phyloP scores from a whole-genome alignment of 257 asterid genomes.

The Lycium barbarum region DNA sequence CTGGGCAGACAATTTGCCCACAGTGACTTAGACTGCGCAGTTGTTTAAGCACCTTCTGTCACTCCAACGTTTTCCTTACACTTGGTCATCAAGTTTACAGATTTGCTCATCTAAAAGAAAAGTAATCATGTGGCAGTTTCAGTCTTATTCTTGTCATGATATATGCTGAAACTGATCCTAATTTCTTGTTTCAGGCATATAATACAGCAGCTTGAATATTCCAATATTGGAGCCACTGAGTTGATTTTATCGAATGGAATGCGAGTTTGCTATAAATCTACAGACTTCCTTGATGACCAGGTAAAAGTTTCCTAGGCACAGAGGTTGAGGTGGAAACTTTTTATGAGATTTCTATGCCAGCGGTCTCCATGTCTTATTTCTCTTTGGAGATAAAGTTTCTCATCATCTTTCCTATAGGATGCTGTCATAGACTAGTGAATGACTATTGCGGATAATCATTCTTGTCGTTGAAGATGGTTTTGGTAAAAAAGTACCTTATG shows the following conservation, averaged over 20 bases:
- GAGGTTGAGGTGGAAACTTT: slow-evolving; percentile 23
- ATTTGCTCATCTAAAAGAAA: slow-evolving; percentile 1
- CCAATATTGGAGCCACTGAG: slow-evolving; percentile 75
- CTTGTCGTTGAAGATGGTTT: slow-evolving; percentile 15
- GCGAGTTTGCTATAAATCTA: slow-evolving; percentile 94
- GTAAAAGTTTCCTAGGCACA: slow-evolving; percentile 44
- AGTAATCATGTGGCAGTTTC: background rate
- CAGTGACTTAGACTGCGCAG: slow-evolving; percentile 2
- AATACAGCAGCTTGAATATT: slow-evolving; percentile 69
- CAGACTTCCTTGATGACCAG: slow-evolving; percentile 95
- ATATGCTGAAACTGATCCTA: slow-evolving; percentile 26
- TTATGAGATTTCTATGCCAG: slow-evolving; percentile 1
- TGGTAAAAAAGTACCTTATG: background rate
- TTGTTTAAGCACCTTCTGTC: background rate
- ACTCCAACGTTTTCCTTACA: slow-evolving; percentile 20
- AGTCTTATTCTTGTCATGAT: background rate
- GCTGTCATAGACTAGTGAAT: slow-evolving; percentile 26
- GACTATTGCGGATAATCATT: background rate
- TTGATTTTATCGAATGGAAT: slow-evolving; percentile 87
- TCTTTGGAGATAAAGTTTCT: slow-evolving; percentile 13
- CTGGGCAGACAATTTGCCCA: background rate
- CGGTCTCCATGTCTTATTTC: background rate
- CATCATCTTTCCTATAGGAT: background rate
- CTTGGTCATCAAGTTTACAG: slow-evolving; percentile 9
- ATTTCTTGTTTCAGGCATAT: slow-evolving; percentile 57